Percentiles rank a stretch among this genome's conserved stretches.
These are phyloP conservation scores for Trichoderma reesei DNA, from an alignment of 495 filamentous ascomycete genomes.

Conservation along the genomic window DNA sequence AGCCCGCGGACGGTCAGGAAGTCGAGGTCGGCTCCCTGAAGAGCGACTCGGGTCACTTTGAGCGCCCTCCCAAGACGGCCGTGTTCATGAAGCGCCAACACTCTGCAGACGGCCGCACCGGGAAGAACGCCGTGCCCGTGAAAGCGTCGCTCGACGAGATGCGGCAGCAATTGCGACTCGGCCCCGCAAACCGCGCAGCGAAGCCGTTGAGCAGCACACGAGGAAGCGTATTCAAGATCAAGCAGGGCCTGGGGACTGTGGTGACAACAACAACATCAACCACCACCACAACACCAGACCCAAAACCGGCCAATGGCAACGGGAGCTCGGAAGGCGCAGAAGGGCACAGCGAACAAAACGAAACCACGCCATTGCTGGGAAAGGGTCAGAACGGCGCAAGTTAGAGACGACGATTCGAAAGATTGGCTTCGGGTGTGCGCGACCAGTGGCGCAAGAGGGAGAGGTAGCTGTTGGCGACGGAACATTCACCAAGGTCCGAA, in stretches of 20 bases:
- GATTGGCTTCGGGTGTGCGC: not conserved
- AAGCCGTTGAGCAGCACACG: constrained; percentile 65
- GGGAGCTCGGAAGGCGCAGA: not conserved
- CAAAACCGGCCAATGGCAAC: not conserved
- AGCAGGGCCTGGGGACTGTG: constrained; percentile 38
- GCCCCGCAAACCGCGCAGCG: constrained; percentile 82
- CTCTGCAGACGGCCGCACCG: constrained; percentile 35
- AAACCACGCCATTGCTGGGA: not conserved
- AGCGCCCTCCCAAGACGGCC: constrained; percentile 32
- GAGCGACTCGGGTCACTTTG: constrained; percentile 22
- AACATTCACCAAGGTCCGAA: too few species aligned
- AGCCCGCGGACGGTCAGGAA: constrained; percentile 9
- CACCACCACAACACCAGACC: not conserved
- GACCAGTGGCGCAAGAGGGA: not conserved
- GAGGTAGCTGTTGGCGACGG: too few species aligned
- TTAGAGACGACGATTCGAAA: not conserved
- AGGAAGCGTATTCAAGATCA: constrained; percentile 88
- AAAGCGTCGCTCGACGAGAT: constrained; percentile 55
- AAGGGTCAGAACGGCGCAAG: constrained; percentile 5
- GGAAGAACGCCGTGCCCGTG: constrained; percentile 28
- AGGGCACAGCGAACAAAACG: not conserved
- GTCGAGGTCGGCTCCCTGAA: constrained; percentile 15
- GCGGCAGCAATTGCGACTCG: constrained; percentile 75
- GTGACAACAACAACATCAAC: not conserved
- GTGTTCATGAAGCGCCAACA: constrained; percentile 49